phyloP scores from a whole-genome alignment of 2,329 filamentous ascomycete genomes.

The Verticillium dahliae region DNA sequence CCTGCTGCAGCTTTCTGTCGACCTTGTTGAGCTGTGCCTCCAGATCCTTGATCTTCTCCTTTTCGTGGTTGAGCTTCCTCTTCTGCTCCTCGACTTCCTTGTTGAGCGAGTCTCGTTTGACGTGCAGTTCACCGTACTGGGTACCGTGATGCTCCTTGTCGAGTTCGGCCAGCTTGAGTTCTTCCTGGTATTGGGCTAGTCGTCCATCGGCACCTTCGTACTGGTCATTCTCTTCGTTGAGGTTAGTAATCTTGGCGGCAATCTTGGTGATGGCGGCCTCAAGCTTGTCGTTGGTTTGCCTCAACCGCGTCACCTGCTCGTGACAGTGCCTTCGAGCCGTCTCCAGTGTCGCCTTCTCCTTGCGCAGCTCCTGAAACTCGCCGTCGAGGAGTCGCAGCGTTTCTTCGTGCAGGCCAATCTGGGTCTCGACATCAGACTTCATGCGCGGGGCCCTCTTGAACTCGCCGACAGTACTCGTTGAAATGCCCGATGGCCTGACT shows the following conservation, averaged over 20 bases:
- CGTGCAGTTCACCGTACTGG: conserved; percentile 45
- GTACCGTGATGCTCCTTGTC: conserved; percentile 41
- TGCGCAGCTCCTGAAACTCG: conserved; percentile 46
- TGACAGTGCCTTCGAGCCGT: conserved; percentile 42
- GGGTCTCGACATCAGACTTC: conserved; percentile 66
- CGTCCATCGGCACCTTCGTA: conserved; percentile 63
- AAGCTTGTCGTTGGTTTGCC: conserved; percentile 27
- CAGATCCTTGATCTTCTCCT: conserved; percentile 23
- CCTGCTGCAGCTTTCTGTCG: conserved; percentile 42
- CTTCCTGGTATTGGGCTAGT: conserved; percentile 50
- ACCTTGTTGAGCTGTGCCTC: conserved; percentile 42
- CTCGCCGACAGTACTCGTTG: conserved; percentile 36
- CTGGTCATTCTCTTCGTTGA: conserved; percentile 56
- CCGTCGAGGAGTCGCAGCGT: conserved; percentile 44
- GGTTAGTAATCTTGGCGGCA: conserved; percentile 48
- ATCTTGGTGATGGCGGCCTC: conserved; percentile 51
- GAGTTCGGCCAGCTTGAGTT: conserved; percentile 46
- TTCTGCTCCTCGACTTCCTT: conserved; percentile 33
- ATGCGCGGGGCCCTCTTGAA: conserved; percentile 60
- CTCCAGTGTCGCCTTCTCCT: conserved; percentile 38
- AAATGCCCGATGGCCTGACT: conserved; percentile 1
- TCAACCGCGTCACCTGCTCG: conserved; percentile 37
- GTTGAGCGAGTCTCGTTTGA: conserved; percentile 43
- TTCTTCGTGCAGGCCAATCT: conserved; percentile 49
- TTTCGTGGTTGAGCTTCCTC: conserved; percentile 26